These are phyloP conservation scores for Penicillium paneum DNA, from an alignment of 2,329 filamentous ascomycete genomes.

Conservation along the genomic window DNA sequence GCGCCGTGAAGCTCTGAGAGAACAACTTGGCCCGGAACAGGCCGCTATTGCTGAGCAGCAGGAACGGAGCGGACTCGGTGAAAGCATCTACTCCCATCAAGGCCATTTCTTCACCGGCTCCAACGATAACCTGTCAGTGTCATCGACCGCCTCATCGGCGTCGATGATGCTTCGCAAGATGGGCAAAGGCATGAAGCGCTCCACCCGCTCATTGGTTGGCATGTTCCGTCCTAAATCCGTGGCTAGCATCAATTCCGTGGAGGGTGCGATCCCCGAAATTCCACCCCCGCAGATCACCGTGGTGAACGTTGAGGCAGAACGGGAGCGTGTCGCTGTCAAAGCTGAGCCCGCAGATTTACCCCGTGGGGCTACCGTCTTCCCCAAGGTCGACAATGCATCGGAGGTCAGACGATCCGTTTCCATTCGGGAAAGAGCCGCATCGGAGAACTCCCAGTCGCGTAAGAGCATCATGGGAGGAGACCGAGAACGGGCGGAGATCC, in stretches of 20 bases:
- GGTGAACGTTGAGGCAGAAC: conserved; percentile 91
- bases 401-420: conserved; percentile 47
- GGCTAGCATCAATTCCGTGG: conserved; percentile 66
- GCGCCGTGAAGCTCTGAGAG: conserved; percentile 62
- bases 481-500: conserved; percentile 81
- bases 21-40: conserved; percentile 81
- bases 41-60: conserved; percentile 87
- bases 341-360: conserved; percentile 60
- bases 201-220: conserved; percentile 83
- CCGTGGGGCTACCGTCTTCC: conserved; percentile 74
- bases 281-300: conserved; percentile 86
- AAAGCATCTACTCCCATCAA: conserved; percentile 85
- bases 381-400: conserved; percentile 78
- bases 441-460: conserved; percentile 56
- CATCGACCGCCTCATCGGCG: conserved; percentile 49
- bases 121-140: conserved; percentile 75
- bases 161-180: conserved; percentile 76
- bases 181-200: conserved; percentile 97
- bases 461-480: conserved; percentile 92
- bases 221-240: conserved; percentile 93
- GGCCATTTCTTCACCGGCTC: conserved; percentile 83
- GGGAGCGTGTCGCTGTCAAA: conserved; percentile 77
- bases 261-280: conserved; percentile 61
- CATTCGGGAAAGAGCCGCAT: conserved; percentile 33
- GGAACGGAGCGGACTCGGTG: conserved; percentile 86